phyloP scores from a whole-genome alignment of 2,329 filamentous ascomycete species.

The Geosmithia putterillii region DNA sequence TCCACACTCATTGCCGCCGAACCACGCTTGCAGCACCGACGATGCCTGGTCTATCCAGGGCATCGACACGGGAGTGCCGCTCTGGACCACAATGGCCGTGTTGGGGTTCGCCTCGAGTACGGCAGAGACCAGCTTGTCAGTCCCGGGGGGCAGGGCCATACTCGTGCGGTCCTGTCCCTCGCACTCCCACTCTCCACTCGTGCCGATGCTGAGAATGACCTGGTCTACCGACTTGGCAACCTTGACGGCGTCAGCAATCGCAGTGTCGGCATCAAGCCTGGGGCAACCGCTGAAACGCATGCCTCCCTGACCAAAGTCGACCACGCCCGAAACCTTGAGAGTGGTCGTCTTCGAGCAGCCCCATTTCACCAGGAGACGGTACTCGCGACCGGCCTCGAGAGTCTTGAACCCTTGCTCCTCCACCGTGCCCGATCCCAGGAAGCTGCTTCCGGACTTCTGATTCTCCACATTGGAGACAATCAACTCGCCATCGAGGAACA shows the following conservation, averaged over 20 bases:
- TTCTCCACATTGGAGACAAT: conserved; percentile 55
- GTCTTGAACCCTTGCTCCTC: conserved; percentile 49
- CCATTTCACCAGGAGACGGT: conserved; percentile 47
- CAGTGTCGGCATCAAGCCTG: conserved; percentile 41
- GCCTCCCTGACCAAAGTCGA: conserved; percentile 42
- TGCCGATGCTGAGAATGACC: conserved; percentile 64
- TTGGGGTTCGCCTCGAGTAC: conserved; percentile 56
- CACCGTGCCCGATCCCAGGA: conserved; percentile 51
- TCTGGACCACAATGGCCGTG: conserved; percentile 64
- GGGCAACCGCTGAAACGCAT: conserved; percentile 50
- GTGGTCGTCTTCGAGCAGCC: conserved; percentile 46
- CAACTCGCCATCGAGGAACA: conserved; percentile 49
- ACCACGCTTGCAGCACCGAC: conserved; percentile 67
- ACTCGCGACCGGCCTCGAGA: conserved; percentile 46
- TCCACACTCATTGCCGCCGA: conserved; percentile 76
- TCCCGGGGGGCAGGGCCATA: conserved; percentile 62
- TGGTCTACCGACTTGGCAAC: conserved; percentile 61
- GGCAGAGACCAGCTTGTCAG: conserved; percentile 56
- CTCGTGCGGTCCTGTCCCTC: conserved; percentile 69
- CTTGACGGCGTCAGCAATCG: conserved; percentile 54
- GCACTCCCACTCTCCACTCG: conserved; percentile 73
- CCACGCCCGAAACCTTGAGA: conserved; percentile 33
- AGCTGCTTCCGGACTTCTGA: conserved; percentile 48
- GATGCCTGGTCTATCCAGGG: conserved; percentile 48
- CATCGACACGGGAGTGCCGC: conserved; percentile 63